Conservation (phyloP, 345 rosid species). For the Diplotaxis tenuifolia region DNA sequence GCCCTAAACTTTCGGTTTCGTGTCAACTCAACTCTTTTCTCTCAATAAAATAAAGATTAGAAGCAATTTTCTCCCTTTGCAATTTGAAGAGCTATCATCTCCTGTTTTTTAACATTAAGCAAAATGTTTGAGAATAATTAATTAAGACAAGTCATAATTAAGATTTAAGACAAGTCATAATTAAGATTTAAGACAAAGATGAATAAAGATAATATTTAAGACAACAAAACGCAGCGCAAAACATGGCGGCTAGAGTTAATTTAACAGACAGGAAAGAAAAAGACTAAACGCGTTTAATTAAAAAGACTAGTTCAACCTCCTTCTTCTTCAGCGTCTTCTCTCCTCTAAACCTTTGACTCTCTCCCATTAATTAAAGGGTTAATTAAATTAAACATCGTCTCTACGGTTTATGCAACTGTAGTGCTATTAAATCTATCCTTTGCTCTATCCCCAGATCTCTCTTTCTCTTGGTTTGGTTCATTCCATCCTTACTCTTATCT, state of each 20-base stretch:
- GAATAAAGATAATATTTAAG: not conserved
- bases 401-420: conserved; percentile 31
- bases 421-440: conserved; percentile 33
- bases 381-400: conserved; percentile 2
- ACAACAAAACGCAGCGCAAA: not conserved
- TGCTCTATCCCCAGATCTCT: too few relatives aligned
- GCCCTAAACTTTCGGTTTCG: too few relatives aligned
- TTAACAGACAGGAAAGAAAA: not conserved
- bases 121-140: not conserved
- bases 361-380: not conserved
- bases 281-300: conserved; percentile 28
- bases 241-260: not conserved
- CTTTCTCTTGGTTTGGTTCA: not conserved
- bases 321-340: conserved; percentile 15
- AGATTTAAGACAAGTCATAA: not conserved
- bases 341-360: conserved; percentile 4
- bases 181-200: not conserved
- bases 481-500: not conserved
- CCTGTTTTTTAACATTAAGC: not conserved
- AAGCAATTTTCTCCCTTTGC: not conserved
- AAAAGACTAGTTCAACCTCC: conserved; percentile 13
- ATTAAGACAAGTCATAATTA: not conserved
- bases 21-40: too few relatives aligned
- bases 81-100: not conserved
- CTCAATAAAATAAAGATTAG: too few relatives aligned